phyloP scores from a whole-genome alignment of 1,284 basidiomycete species.

The Tilletiaria anomala region DNA sequence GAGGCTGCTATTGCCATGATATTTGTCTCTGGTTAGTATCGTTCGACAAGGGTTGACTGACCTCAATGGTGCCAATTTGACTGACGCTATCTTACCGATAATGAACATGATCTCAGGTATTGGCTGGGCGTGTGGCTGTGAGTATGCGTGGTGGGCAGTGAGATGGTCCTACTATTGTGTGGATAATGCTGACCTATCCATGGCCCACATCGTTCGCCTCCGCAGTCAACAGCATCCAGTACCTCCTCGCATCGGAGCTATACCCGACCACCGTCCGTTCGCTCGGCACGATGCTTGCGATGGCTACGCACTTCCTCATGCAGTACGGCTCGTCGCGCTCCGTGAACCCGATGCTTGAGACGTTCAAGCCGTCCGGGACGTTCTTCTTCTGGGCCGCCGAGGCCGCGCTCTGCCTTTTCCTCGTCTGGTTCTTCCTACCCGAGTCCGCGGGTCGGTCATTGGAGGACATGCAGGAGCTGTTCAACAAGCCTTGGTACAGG shows the following conservation, averaged over 20 bases:
- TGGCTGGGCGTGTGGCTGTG: no score
- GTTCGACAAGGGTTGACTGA: no score
- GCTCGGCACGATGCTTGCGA: background rate
- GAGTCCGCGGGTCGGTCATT: conserved; percentile 15
- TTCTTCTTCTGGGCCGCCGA: conserved; percentile 21
- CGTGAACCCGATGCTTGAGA: conserved; percentile 15
- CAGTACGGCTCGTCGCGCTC: conserved; percentile 18
- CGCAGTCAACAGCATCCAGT: conserved; percentile 23
- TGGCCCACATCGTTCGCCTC: conserved; percentile 19
- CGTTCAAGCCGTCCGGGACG: conserved; percentile 10
- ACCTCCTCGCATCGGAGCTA: no score
- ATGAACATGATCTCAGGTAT: no score
- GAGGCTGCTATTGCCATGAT: conserved; percentile 19
- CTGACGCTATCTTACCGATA: no score
- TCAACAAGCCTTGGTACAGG: conserved; percentile 14
- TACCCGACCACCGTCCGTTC: background rate
- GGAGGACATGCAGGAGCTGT: conserved; percentile 17
- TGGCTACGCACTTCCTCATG: conserved; percentile 15
- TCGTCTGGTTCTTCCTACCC: conserved; percentile 22
- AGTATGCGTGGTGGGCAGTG: no score
- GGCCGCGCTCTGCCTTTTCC: conserved; percentile 8
- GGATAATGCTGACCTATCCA: no score
- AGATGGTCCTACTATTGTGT: no score
- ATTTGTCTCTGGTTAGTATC: conserved; percentile 18
- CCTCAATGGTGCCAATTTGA: no score